Conservation (phyloP, 345 rosid species). For the Cochlearia excelsa region DNA sequence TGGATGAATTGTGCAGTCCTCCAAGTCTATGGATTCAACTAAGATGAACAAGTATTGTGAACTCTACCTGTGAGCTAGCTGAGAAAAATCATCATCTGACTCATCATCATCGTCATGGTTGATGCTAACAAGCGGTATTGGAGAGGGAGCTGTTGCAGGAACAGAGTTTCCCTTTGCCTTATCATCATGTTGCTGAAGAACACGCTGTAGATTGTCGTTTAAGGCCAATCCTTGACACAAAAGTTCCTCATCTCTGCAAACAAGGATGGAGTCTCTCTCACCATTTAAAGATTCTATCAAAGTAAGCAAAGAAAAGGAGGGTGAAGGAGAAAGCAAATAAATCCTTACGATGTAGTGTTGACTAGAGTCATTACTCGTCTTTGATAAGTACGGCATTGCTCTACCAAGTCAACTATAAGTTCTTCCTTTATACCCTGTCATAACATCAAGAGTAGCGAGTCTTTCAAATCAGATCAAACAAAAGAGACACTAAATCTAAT, state of each 20-base stretch:
- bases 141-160: slow-evolving; percentile 44
- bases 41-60: slow-evolving; percentile 11
- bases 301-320: no score
- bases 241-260: slow-evolving; percentile 71
- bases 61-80: slow-evolving; percentile 74
- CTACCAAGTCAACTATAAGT: slow-evolving; percentile 78
- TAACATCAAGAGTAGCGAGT: slow-evolving; percentile 5
- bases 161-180: slow-evolving; percentile 48
- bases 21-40: slow-evolving; percentile 2
- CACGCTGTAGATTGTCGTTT: slow-evolving; percentile 86
- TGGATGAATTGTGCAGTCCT: not conserved
- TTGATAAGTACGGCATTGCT: slow-evolving; percentile 84
- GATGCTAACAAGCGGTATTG: slow-evolving; percentile 36
- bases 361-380: slow-evolving; percentile 74
- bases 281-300: not conserved
- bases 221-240: slow-evolving; percentile 78
- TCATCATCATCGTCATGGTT: slow-evolving; percentile 53
- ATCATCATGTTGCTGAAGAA: slow-evolving; percentile 70
- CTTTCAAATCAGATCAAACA: slow-evolving; percentile 14
- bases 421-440: slow-evolving; percentile 83
- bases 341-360: slow-evolving; percentile 59
- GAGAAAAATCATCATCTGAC: slow-evolving; percentile 73
- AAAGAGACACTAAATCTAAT: slow-evolving; percentile 3
- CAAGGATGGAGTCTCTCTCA: slow-evolving; percentile 20
- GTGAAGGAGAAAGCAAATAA: not conserved